A percentile compares a stretch with the other conserved stretches of the same genome.
phyloP scores from a whole-genome alignment of 441 rosid species.

The Francoa sonchifolia region DNA sequence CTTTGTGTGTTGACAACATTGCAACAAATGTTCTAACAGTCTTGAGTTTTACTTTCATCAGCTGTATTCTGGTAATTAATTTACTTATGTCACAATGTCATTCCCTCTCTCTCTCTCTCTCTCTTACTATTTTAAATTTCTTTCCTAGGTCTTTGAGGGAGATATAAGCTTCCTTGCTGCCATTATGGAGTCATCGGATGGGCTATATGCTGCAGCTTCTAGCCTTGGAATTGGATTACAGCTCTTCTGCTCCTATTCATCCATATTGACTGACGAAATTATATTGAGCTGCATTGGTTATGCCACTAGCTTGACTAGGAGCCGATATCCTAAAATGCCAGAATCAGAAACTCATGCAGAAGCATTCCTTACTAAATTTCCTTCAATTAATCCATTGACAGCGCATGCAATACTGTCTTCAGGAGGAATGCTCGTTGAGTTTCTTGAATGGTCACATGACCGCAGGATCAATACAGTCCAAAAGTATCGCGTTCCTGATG shows the following conservation, averaged over 20 bases:
- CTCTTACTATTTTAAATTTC: too few relatives aligned
- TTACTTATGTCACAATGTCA: too few relatives aligned
- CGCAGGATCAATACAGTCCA: constrained; percentile 41
- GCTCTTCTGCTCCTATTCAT: constrained; percentile 70
- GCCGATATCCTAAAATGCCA: constrained; percentile 49
- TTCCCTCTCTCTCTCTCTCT: too few relatives aligned
- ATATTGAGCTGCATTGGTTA: constrained; percentile 47
- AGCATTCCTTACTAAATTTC: constrained; percentile 81
- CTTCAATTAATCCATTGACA: constrained; percentile 80
- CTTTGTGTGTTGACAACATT: constrained; percentile 59
- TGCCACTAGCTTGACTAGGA: constrained; percentile 30
- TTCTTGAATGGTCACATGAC: constrained; percentile 54
- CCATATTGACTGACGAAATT: constrained; percentile 62
- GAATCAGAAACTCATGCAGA: constrained; percentile 93
- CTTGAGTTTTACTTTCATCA: constrained; percentile 69
- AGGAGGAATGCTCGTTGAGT: constrained; percentile 42
- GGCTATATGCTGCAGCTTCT: constrained; percentile 87
- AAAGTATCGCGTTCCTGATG: constrained; percentile 56
- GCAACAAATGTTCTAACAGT: constrained; percentile 69
- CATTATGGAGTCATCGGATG: constrained; percentile 60
- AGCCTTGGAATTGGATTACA: constrained; percentile 84
- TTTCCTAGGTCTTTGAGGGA: constrained; percentile 59
- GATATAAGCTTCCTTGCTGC: constrained; percentile 43
- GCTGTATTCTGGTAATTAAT: constrained; percentile 72
- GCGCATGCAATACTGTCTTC: constrained; percentile 79